Evolutionary conservation across 257 asterid genomes (phyloP).

Genomic region (Petunia secreta): DNA sequence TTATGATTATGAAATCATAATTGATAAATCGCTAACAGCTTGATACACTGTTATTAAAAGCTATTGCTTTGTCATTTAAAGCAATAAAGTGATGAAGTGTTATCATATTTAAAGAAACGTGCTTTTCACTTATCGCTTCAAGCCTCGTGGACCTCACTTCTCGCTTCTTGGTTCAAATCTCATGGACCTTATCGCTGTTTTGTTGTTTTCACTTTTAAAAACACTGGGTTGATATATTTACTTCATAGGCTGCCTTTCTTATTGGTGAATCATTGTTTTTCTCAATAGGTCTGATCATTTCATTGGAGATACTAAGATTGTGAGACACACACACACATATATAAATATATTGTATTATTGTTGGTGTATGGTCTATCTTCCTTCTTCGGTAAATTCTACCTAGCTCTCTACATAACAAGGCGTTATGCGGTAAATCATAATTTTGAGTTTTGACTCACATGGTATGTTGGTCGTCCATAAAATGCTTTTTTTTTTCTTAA

Average conservation of each 20-base stretch:
- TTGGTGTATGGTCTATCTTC: background rate
- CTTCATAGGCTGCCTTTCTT: background rate
- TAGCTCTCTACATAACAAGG: background rate
- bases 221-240: background rate
- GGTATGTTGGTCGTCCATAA: background rate
- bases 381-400: background rate
- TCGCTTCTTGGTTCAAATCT: too few species aligned
- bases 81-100: too few species aligned
- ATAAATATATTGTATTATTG: background rate
- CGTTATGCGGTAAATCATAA: background rate
- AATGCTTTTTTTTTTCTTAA: too few species aligned
- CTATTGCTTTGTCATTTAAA: too few species aligned
- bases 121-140: too few species aligned
- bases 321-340: background rate
- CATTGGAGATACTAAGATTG: background rate
- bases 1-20: background rate
- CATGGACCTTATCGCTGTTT: too few species aligned
- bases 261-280: background rate
- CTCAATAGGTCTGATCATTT: background rate
- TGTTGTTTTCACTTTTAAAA: too few species aligned
- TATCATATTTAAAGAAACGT: too few species aligned
- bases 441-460: background rate
- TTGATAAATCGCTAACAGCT: background rate
- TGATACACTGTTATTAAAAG: background rate
- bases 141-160: too few species aligned